Conservation (phyloP, 768 basidiomycete genomes). For the Agaricus sinodeliciosus region DNA sequence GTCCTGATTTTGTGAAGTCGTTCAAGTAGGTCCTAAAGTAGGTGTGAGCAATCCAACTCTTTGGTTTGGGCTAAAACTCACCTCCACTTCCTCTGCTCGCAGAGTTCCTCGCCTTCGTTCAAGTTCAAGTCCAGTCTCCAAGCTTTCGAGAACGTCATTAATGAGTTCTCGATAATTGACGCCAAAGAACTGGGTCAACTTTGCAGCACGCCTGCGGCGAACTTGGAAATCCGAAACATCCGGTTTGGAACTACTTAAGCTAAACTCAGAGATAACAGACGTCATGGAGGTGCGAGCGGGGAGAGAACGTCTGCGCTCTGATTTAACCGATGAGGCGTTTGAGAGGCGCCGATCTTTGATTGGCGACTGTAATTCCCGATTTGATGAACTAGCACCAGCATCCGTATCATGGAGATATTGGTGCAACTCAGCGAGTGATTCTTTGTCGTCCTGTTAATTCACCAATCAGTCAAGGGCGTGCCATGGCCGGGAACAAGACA, state of each 20-base stretch:
- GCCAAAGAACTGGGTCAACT: slow-evolving; percentile 83
- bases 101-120: slow-evolving; percentile 61
- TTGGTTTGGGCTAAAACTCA: slow-evolving; percentile 26
- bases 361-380: slow-evolving; percentile 2
- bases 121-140: slow-evolving; percentile 68
- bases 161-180: slow-evolving; percentile 79
- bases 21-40: slow-evolving; percentile 44
- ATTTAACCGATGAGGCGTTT: slow-evolving; percentile 35
- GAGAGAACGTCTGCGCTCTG: slow-evolving; percentile 65
- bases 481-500: slow-evolving; percentile 20
- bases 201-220: slow-evolving; percentile 70
- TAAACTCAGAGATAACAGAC: slow-evolving; percentile 51
- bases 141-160: slow-evolving; percentile 71
- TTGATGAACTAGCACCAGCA: slow-evolving; percentile 6
- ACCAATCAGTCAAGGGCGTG: slow-evolving; percentile 9
- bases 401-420: slow-evolving; percentile 46
- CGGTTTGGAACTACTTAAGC: slow-evolving; percentile 31
- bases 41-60: not conserved
- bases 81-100: slow-evolving; percentile 65
- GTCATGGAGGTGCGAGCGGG: slow-evolving; percentile 57
- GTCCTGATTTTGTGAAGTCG: slow-evolving; percentile 48
- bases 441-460: slow-evolving; percentile 60
- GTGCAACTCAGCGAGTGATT: slow-evolving; percentile 69
- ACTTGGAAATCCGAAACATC: slow-evolving; percentile 56
- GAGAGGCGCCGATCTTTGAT: slow-evolving; percentile 24